A percentile compares a stretch with the other conserved stretches of the same genome.
Conservation (phyloP, 495 filamentous ascomycete genomes). For the Trichoderma asperelloides region DNA sequence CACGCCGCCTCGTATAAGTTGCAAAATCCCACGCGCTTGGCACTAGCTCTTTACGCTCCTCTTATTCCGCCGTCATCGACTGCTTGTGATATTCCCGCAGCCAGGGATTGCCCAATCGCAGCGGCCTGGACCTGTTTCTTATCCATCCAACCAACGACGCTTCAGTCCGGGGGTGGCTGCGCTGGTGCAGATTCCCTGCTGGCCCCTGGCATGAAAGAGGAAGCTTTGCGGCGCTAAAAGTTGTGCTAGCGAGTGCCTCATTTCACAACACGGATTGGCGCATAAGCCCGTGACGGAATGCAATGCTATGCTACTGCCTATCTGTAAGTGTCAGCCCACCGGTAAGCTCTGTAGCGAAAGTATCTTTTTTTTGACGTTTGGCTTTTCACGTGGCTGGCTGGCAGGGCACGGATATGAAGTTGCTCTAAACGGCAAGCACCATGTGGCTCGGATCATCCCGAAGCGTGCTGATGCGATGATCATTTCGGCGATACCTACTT, state of each 20-base stretch:
- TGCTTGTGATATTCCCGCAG: not conserved
- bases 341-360: too few relatives aligned
- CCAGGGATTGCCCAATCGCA: too few relatives aligned
- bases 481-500: not conserved
- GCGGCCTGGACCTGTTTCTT: too few relatives aligned
- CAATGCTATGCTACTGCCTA: not conserved
- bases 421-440: not conserved
- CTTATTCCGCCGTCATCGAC: not conserved
- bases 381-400: not conserved
- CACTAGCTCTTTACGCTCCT: too few relatives aligned
- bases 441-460: not conserved
- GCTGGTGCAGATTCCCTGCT: not conserved
- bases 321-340: too few relatives aligned
- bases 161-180: not conserved
- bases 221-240: not conserved
- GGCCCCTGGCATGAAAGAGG: not conserved
- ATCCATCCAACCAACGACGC: too few relatives aligned
- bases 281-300: not conserved
- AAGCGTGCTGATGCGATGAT: not conserved
- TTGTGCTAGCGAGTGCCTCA: not conserved
- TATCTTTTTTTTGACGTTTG: not conserved
- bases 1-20: not conserved
- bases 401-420: conserved; percentile 1
- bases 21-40: not conserved
- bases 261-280: not conserved